Evolutionary conservation across 2,329 filamentous ascomycete species (phyloP).

Genomic region (Davidsoniella eucalypti): DNA sequence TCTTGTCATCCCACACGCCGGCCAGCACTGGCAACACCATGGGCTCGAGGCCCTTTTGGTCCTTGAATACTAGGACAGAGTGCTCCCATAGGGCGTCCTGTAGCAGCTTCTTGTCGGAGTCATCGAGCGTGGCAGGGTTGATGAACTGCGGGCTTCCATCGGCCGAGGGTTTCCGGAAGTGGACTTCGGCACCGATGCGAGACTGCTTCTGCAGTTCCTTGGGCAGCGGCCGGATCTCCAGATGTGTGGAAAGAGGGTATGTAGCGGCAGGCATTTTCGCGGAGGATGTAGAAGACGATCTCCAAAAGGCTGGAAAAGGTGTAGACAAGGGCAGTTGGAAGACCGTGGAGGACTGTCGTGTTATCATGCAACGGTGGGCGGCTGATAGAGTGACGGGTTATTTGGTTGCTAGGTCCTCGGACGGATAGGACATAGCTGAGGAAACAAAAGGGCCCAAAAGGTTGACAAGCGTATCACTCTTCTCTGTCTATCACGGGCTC

Average conservation of each 20-base stretch:
- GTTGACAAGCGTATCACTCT: too few species aligned
- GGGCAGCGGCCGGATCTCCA: slow-evolving; percentile 9
- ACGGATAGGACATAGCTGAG: background rate
- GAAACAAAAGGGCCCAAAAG: background rate
- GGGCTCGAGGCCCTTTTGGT: slow-evolving; percentile 9
- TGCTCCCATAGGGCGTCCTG: slow-evolving; percentile 8
- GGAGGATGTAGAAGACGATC: too few species aligned
- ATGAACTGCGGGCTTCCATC: background rate
- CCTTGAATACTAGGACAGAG: slow-evolving; percentile 11
- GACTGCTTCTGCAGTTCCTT: slow-evolving; percentile 6
- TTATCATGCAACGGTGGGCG: too few species aligned
- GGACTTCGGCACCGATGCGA: slow-evolving; percentile 11
- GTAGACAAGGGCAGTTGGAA: too few species aligned
- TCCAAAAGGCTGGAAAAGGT: too few species aligned
- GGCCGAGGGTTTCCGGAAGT: slow-evolving; percentile 1
- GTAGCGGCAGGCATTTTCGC: background rate
- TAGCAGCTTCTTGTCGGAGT: slow-evolving; percentile 6
- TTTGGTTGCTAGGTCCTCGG: background rate
- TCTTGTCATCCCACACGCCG: slow-evolving; percentile 11
- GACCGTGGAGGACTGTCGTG: too few species aligned
- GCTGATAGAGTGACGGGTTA: background rate
- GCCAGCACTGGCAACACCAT: slow-evolving; percentile 8
- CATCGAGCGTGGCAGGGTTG: background rate
- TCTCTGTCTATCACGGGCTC: too few species aligned
- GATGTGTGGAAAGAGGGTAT: slow-evolving; percentile 8